A percentile compares a stretch with the other conserved stretches of the same genome.
Conservation (phyloP, 169 alveolate species). For the Hepatocystis sp. region DNA sequence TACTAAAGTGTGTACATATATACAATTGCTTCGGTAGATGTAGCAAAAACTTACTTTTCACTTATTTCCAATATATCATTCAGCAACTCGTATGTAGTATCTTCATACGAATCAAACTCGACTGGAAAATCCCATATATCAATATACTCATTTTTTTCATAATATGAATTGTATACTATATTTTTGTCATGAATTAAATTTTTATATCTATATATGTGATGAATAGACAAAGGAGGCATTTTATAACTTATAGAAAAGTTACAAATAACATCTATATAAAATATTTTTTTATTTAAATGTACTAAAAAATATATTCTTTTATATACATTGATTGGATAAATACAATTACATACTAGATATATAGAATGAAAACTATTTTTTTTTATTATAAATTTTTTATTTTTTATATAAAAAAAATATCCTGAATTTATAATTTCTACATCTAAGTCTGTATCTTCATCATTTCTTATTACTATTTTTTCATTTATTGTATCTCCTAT, state of each 20-base stretch:
- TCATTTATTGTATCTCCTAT: conserved; percentile 49
- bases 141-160: conserved; percentile 49
- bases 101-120: conserved; percentile 48
- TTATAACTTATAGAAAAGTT: conserved; percentile 55
- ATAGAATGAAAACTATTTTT: conserved; percentile 56
- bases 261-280: conserved; percentile 55
- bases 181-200: conserved; percentile 47
- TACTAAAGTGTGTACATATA: conserved; percentile 4
- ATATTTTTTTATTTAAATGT: conserved; percentile 65
- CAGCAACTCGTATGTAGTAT: conserved; percentile 23
- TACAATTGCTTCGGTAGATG: no score
- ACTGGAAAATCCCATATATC: conserved; percentile 73
- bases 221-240: conserved; percentile 71
- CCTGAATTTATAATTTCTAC: conserved; percentile 57
- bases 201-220: conserved; percentile 67
- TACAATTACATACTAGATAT: conserved; percentile 47
- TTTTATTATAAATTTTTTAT: conserved; percentile 36
- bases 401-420: conserved; percentile 22
- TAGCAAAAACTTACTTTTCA: conserved; percentile 43
- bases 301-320: conserved; percentile 66
- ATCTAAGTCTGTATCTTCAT: conserved; percentile 47
- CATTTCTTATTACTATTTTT: conserved; percentile 62
- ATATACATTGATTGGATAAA: conserved; percentile 48
- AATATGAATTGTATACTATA: conserved; percentile 31
- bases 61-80: conserved; percentile 42